These are phyloP conservation scores for Gardenia jasminoides DNA, from an alignment of 257 asterid species.

Conservation along the genomic window DNA sequence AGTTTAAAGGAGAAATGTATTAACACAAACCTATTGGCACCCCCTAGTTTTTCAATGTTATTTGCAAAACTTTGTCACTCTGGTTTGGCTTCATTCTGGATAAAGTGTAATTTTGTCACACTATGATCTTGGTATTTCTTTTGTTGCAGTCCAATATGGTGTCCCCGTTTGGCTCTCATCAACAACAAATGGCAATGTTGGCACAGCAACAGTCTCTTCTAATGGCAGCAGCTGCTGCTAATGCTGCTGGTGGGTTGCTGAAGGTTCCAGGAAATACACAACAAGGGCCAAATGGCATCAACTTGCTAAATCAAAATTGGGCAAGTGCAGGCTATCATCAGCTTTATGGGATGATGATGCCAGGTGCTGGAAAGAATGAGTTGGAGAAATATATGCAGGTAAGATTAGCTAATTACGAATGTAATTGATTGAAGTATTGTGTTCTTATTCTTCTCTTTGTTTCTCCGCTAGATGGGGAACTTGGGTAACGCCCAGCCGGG, in stretches of 20 bases:
- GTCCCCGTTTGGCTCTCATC: conserved; percentile 71
- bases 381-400: conserved; percentile 72
- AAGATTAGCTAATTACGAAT: conserved; percentile 18
- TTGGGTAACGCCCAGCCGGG: conserved; percentile 45
- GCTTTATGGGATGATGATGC: conserved; percentile 65
- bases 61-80: background rate
- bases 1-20: background rate
- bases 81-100: conserved; percentile 6
- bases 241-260: conserved; percentile 47
- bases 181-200: conserved; percentile 84
- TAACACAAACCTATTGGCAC: no score
- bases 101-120: background rate
- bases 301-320: conserved; percentile 63
- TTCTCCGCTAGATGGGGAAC: conserved; percentile 58
- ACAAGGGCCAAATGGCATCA: conserved; percentile 50
- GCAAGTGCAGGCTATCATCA: conserved; percentile 69
- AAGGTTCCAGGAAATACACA: conserved; percentile 52
- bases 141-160: conserved; percentile 61
- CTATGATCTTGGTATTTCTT: background rate
- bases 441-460: conserved; percentile 23
- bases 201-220: conserved; percentile 81
- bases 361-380: conserved; percentile 55
- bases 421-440: conserved; percentile 13
- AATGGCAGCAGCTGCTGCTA: conserved; percentile 77
- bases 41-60: background rate